A percentile compares a stretch with the other conserved stretches of the same genome.
These are phyloP conservation scores for Samsoniella hepiali DNA, from an alignment of 2,329 filamentous ascomycete species.

Conservation along the genomic window DNA sequence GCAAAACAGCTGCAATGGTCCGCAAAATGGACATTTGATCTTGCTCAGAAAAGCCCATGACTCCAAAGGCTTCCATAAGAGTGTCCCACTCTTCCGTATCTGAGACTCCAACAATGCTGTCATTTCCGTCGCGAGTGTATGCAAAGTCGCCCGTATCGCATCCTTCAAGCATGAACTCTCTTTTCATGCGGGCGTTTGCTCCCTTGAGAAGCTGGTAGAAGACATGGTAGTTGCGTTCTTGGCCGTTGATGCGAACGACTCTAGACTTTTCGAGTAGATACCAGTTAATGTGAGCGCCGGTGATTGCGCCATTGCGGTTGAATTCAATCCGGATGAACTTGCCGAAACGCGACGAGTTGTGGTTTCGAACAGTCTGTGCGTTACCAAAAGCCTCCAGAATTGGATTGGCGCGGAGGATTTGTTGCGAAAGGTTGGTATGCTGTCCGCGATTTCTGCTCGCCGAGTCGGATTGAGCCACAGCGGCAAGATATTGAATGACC, in stretches of 20 bases:
- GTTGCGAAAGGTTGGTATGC: conserved; percentile 86
- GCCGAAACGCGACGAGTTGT: conserved; percentile 97
- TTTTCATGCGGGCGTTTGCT: conserved; percentile 68
- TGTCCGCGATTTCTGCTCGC: conserved; percentile 58
- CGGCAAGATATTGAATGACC: conserved; percentile 96
- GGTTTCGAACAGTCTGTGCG: conserved; percentile 94
- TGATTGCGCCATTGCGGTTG: conserved; percentile 80
- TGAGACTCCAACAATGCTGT: conserved; percentile 85
- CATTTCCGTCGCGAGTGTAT: conserved; percentile 88
- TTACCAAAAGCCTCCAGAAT: conserved; percentile 98
- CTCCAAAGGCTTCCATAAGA: conserved; percentile 84
- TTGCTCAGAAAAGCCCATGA: conserved; percentile 88
- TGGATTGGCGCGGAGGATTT: conserved; percentile 92
- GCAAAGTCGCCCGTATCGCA: conserved; percentile 82
- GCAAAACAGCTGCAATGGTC: conserved; percentile 86
- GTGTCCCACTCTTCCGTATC: conserved; percentile 87
- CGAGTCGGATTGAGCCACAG: conserved; percentile 82
- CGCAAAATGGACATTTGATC: conserved; percentile 81
- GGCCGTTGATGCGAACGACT: conserved; percentile 81
- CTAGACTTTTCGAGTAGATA: conserved; percentile 97
- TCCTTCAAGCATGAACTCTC: conserved; percentile 71
- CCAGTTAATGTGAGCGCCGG: conserved; percentile 97
- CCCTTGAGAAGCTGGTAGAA: conserved; percentile 95
- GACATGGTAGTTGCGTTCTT: conserved; percentile 94
- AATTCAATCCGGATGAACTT: conserved; percentile 99